Evolutionary conservation across 2,329 filamentous ascomycete species (phyloP).

Genomic region (Trichoderma arundinaceum): DNA sequence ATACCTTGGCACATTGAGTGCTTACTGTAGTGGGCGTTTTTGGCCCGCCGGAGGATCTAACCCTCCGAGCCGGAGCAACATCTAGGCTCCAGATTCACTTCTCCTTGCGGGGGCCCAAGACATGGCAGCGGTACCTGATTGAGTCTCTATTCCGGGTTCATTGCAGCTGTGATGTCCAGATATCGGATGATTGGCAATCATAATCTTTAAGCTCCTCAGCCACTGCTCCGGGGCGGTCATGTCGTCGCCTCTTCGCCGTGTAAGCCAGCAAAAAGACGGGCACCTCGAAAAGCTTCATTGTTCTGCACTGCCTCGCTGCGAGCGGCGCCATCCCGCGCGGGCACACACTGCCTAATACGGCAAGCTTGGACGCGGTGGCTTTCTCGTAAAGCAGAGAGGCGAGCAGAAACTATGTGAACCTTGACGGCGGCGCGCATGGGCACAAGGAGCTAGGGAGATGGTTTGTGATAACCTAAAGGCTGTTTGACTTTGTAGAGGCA

Average conservation of each 20-base stretch:
- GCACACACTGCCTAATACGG: conserved; percentile 1
- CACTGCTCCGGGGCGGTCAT: not conserved
- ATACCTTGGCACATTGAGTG: conserved; percentile 2
- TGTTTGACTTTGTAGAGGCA: not conserved
- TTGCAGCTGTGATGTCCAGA: not conserved
- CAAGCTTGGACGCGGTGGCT: not conserved
- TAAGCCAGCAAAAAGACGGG: not conserved
- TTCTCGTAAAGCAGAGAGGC: not conserved
- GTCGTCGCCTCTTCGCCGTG: not conserved
- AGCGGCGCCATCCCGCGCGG: conserved; percentile 20
- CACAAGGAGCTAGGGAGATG: no score
- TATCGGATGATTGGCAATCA: not conserved
- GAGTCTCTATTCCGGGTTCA: not conserved
- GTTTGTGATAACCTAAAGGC: not conserved
- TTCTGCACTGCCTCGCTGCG: conserved; percentile 14
- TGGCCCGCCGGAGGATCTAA: conserved; percentile 28
- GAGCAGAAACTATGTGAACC: not conserved
- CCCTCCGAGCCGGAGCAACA: conserved; percentile 26
- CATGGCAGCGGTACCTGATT: not conserved
- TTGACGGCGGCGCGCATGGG: not conserved
- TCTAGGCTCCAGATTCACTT: not conserved
- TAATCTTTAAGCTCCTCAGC: conserved; percentile 9
- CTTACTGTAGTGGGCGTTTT: not conserved
- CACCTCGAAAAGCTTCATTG: conserved; percentile 16
- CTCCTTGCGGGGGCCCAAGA: not conserved